Percentiles rank a stretch among this genome's conserved stretches.
These are phyloP conservation scores for Colletotrichum melonis DNA, from an alignment of 2,329 filamentous ascomycete species.

Conservation along the genomic window DNA sequence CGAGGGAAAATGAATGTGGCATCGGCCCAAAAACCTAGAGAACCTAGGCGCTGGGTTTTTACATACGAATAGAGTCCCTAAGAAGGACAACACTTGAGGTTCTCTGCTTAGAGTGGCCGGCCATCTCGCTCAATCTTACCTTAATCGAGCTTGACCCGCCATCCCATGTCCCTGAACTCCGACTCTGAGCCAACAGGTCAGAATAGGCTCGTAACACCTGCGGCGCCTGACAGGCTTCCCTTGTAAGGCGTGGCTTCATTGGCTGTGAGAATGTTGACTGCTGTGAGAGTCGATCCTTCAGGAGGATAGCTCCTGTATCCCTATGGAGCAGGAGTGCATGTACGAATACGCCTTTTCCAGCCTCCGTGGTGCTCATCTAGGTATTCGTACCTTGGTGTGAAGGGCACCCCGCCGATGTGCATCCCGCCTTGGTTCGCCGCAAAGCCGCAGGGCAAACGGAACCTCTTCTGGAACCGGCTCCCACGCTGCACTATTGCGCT, in stretches of 20 bases:
- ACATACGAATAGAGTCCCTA: background rate
- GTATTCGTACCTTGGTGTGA: background rate
- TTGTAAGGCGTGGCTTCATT: background rate
- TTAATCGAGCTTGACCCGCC: constrained; percentile 18
- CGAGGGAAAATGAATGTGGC: constrained; percentile 1
- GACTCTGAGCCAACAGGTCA: background rate
- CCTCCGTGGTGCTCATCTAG: constrained; percentile 1
- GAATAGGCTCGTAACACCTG: background rate
- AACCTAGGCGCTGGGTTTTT: background rate
- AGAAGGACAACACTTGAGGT: no score
- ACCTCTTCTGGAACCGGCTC: background rate
- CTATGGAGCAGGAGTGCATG: background rate
- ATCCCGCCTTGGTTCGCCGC: background rate
- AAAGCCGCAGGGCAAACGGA: constrained; percentile 13
- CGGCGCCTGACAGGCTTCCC: background rate
- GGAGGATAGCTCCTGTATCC: background rate
- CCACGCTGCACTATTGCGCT: background rate
- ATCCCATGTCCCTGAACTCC: constrained; percentile 16
- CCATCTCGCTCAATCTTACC: constrained; percentile 25
- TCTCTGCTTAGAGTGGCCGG: background rate
- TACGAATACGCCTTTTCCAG: constrained; percentile 5
- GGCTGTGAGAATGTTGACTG: no score
- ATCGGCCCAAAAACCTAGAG: background rate
- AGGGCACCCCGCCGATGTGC: background rate
- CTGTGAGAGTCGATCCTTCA: constrained; percentile 2